phyloP scores from a whole-genome alignment of 257 asterid species.

The Haberlea rhodopensis region DNA sequence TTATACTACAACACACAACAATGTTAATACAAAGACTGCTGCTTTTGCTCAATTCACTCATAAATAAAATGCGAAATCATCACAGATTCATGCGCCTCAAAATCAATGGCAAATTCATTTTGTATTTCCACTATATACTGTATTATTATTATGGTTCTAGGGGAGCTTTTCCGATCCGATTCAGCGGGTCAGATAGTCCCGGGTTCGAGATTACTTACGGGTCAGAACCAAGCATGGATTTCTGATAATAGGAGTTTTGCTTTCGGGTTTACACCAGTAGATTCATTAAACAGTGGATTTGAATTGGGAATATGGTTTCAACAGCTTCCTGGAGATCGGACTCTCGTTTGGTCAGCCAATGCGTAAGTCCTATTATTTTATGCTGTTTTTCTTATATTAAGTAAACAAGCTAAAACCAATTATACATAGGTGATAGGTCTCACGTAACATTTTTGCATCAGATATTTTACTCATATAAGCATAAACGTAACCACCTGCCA shows the following conservation, averaged over 20 bases:
- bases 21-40: constrained; percentile 27
- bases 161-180: constrained; percentile 26
- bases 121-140: constrained; percentile 18
- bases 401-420: too few species aligned
- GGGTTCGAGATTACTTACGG: constrained; percentile 63
- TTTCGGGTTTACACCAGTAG: constrained; percentile 54
- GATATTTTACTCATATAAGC: too few species aligned
- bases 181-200: constrained; percentile 38
- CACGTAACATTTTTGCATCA: neutral
- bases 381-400: neutral
- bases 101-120: constrained; percentile 25
- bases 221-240: constrained; percentile 61
- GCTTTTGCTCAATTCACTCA: constrained; percentile 29
- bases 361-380: constrained; percentile 44
- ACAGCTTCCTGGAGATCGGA: constrained; percentile 66
- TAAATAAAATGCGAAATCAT: constrained; percentile 28
- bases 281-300: constrained; percentile 38
- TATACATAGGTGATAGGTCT: neutral
- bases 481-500: too few species aligned
- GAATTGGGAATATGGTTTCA: constrained; percentile 77
- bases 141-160: constrained; percentile 27
- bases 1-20: constrained; percentile 27
- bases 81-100: constrained; percentile 7
- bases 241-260: constrained; percentile 80
- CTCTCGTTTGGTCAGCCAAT: constrained; percentile 74